Base-by-base conservation (phyloP, 495 filamentous ascomycete genomes). In the Aspergillus saccharolyticus region DNA sequence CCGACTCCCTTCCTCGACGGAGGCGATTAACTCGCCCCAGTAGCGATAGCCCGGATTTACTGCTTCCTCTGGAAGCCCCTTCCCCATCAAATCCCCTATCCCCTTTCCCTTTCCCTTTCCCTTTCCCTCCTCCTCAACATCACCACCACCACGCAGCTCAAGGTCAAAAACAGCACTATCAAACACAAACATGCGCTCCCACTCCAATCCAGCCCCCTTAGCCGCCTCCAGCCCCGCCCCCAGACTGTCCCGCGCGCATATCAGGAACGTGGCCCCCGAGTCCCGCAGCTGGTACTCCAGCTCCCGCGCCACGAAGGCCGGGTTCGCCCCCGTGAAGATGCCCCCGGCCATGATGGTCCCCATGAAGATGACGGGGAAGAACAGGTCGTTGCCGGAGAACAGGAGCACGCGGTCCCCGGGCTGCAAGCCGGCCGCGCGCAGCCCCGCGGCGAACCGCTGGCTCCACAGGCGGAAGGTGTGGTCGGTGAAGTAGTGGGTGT, bases 261-360 rank as follows among this genome's bases (percentile, higher is more conserved):
- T 63, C 14, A 93, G 70, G 58, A 87, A 86, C 21, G 63, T 82
- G 0, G 90, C 83, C 0, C 78, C 85, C 45, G 79, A 86, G 69
- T 92, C 86, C 42, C 81, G 73, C 43, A 96, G 74, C 70, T 96
- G 90, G 64, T 86, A 86, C 14, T 84, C 84, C 15, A 94, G 69
- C 65, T 92, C 90, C 7, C 86, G 70, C 0, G 80, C 72, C 0
- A 88, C 86, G 60, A 83, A 90, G n/a, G 75, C 79, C 1, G 90
- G 90, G 59, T 92, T 92, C 4, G 89, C 89, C 20, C 89, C 89
- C 16, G 83, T 85, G 69, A 92, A 93, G 54, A 91, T 78, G 5
- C 87, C 88, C 4, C 90, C 89, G 0, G 90, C 87, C 78, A 89
- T 89, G 33, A 89, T 74, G 20, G 87, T 75, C 16, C 88, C 90